These are phyloP conservation scores for Pascua sp. DNA, from an alignment of 1,284 basidiomycete species.

Conservation along the genomic window DNA sequence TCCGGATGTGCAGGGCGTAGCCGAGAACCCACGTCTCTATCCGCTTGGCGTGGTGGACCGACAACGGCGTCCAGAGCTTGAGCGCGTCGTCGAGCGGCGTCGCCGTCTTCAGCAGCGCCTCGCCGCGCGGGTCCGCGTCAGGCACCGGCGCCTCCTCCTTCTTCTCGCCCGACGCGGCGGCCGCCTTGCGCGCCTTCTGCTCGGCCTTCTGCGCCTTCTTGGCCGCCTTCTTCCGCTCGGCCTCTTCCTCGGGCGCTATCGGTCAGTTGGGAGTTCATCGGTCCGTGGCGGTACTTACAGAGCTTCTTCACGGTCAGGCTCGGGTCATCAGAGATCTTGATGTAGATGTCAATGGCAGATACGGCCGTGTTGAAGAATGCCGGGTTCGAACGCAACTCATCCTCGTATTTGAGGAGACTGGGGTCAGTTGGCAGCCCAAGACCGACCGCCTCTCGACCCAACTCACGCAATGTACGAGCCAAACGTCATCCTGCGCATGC, in stretches of 20 bases:
- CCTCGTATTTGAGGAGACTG: slow-evolving; percentile 80
- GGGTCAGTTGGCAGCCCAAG: not conserved
- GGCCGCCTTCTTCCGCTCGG: slow-evolving; percentile 59
- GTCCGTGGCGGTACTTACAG: not conserved
- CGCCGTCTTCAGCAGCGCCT: slow-evolving; percentile 61
- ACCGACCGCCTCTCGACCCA: not conserved
- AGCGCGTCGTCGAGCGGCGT: slow-evolving; percentile 75
- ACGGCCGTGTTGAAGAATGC: slow-evolving; percentile 72
- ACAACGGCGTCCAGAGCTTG: slow-evolving; percentile 68
- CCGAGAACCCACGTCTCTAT: slow-evolving; percentile 69
- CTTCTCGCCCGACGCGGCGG: slow-evolving; percentile 64
- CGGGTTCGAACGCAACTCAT: slow-evolving; percentile 69
- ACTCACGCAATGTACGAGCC: slow-evolving; percentile 75
- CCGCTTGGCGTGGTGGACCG: slow-evolving; percentile 55
- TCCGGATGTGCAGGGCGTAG: slow-evolving; percentile 77
- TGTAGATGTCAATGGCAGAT: slow-evolving; percentile 71
- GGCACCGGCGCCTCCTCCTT: slow-evolving; percentile 58
- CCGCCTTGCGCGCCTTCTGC: slow-evolving; percentile 69
- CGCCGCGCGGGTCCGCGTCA: slow-evolving; percentile 81
- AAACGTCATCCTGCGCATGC: slow-evolving; percentile 82
- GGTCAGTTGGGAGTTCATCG: slow-evolving; percentile 16
- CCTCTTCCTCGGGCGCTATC: slow-evolving; percentile 42
- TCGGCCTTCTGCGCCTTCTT: slow-evolving; percentile 90
- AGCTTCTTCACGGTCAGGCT: slow-evolving; percentile 52
- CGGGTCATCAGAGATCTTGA: slow-evolving; percentile 71